These are phyloP conservation scores for Talaromyces sp. DNA, from an alignment of 2,329 filamentous ascomycete genomes.

Conservation along the genomic window DNA sequence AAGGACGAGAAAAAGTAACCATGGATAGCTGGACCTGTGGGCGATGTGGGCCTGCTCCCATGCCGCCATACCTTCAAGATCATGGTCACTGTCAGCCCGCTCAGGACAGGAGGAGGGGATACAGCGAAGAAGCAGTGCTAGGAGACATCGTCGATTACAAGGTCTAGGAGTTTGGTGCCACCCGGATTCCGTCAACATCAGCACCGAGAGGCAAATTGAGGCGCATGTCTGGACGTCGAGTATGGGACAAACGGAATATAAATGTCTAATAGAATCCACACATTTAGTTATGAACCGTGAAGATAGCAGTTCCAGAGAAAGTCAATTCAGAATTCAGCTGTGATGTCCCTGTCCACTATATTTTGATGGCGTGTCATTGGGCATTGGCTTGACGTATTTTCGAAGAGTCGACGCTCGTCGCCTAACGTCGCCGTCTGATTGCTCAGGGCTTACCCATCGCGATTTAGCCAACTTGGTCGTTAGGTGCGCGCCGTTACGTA, in stretches of 20 bases:
- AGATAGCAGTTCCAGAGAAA: not conserved
- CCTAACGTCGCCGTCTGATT: conserved; percentile 10
- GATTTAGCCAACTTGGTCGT: not conserved
- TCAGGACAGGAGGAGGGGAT: not conserved
- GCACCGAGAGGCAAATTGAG: conserved; percentile 9
- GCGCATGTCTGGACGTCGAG: not conserved
- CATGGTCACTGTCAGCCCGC: not conserved
- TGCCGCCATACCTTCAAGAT: not conserved
- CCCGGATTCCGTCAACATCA: not conserved
- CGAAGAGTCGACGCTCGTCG: not conserved
- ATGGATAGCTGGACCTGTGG: not conserved
- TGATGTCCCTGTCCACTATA: conserved; percentile 5
- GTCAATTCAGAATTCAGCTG: conserved; percentile 11
- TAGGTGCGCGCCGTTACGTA: not conserved
- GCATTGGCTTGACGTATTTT: not conserved
- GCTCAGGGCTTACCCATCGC: not conserved
- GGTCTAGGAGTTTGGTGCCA: not conserved
- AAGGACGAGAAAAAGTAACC: not conserved
- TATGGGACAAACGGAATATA: not conserved
- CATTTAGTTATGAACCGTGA: not conserved
- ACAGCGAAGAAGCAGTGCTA: not conserved
- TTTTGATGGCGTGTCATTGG: not conserved
- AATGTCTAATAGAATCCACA: not conserved
- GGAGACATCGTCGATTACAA: not conserved
- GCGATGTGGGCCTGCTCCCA: conserved; percentile 8